Evolutionary conservation across 306 rosid species (phyloP).

Genomic region (Begonia peltatifolia): DNA sequence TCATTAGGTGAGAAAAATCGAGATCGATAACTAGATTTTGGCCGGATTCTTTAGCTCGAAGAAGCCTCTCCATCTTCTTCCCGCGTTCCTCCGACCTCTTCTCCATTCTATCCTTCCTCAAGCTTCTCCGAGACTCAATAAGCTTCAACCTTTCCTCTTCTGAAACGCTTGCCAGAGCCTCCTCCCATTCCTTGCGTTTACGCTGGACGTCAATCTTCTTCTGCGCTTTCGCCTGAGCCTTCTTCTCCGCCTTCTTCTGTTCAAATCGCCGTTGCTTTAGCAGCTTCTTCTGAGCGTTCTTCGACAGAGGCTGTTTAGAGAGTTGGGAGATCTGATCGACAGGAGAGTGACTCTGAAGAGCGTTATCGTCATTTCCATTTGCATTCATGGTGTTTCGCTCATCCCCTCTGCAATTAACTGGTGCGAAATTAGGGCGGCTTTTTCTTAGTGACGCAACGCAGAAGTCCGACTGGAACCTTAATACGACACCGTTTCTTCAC

Average conservation of each 20-base stretch:
- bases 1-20: constrained; percentile 68
- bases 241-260: constrained; percentile 76
- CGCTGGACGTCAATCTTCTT: constrained; percentile 44
- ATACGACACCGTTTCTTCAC: no score
- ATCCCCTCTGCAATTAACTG: no score
- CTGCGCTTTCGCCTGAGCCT: constrained; percentile 48
- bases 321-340: background rate
- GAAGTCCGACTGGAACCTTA: no score
- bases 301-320: constrained; percentile 25
- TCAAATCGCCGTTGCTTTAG: constrained; percentile 56
- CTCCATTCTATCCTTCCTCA: constrained; percentile 81
- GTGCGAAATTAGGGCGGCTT: no score
- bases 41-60: constrained; percentile 30
- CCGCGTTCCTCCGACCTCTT: constrained; percentile 43
- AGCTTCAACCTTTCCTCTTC: constrained; percentile 63
- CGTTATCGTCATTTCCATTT: constrained; percentile 4
- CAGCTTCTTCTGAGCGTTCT: constrained; percentile 65
- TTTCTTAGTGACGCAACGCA: no score
- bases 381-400: constrained; percentile 15
- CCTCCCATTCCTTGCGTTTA: constrained; percentile 82
- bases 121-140: constrained; percentile 41
- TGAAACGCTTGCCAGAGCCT: constrained; percentile 26
- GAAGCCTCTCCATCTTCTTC: constrained; percentile 41
- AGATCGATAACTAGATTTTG: constrained; percentile 74
- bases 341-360: background rate